Conservation (phyloP, 2,329 filamentous ascomycete species). For the Fusarium mexicanum region DNA sequence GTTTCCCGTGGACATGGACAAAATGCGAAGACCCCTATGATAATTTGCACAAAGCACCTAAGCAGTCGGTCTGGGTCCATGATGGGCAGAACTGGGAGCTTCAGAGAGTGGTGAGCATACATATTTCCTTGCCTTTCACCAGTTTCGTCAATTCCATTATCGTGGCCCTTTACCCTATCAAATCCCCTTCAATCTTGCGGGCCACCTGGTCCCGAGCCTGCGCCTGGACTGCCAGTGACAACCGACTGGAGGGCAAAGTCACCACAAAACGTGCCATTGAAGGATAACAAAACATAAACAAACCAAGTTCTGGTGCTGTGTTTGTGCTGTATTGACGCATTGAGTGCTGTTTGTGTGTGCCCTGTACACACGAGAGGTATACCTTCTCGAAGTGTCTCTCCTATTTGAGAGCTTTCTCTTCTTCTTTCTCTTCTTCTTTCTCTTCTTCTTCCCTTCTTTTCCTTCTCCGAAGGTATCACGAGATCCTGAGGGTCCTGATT, state of each 20-base stretch:
- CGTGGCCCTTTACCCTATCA: not conserved
- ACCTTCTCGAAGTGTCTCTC: not conserved
- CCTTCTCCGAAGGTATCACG: not conserved
- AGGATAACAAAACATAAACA: not conserved
- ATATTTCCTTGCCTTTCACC: not conserved
- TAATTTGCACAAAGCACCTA: slow-evolving; percentile 48
- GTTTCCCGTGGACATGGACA: slow-evolving; percentile 61
- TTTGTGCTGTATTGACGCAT: not conserved
- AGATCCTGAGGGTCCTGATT: slow-evolving; percentile 13
- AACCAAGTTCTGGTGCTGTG: not conserved
- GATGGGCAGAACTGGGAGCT: slow-evolving; percentile 51
- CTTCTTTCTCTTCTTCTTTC: not conserved
- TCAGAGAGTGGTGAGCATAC: slow-evolving; percentile 51
- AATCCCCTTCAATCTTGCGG: not conserved
- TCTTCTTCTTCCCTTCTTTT: not conserved
- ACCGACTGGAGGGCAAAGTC: not conserved
- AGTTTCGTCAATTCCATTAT: not conserved
- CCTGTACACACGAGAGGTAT: not conserved
- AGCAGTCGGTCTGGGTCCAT: slow-evolving; percentile 55
- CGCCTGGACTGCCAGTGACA: slow-evolving; percentile 10
- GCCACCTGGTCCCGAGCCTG: not conserved
- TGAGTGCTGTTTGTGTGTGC: not conserved
- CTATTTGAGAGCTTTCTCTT: not conserved
- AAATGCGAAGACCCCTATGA: slow-evolving; percentile 56
- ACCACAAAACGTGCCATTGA: not conserved